Conservation (phyloP, 495 filamentous ascomycete genomes). For the Trichoderma asperelloides region DNA sequence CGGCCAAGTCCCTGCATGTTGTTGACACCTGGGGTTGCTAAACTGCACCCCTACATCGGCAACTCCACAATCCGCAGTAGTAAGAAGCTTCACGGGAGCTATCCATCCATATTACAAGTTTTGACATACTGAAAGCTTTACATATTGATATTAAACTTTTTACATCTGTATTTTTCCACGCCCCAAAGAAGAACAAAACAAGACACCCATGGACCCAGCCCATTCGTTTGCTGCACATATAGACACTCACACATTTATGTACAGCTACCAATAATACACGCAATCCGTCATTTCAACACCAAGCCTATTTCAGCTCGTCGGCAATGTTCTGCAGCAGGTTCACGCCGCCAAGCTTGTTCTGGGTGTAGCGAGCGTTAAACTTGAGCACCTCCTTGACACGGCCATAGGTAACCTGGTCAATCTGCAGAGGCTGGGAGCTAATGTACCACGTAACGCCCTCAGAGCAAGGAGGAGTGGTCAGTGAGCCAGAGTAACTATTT, state of each 20-base stretch:
- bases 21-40: too few species aligned
- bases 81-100: too few species aligned
- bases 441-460: slow-evolving; percentile 54
- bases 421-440: slow-evolving; percentile 38
- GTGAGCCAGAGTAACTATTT: slow-evolving; percentile 45
- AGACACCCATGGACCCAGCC: too few species aligned
- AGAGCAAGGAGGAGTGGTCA: slow-evolving; percentile 62
- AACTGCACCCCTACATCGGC: too few species aligned
- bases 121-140: too few species aligned
- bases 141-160: too few species aligned
- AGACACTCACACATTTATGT: background rate
- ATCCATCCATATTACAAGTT: too few species aligned
- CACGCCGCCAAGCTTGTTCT: slow-evolving; percentile 43
- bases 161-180: too few species aligned
- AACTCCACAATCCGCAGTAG: too few species aligned
- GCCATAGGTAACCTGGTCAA: slow-evolving; percentile 46
- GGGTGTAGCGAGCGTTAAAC: slow-evolving; percentile 56
- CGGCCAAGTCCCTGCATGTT: too few species aligned
- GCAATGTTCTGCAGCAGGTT: slow-evolving; percentile 42
- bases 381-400: slow-evolving; percentile 49
- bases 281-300: background rate
- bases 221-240: background rate
- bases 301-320: background rate
- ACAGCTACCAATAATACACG: background rate
- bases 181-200: too few species aligned